Base-by-base conservation (phyloP, 371 early-diverging fungal species). In the Mortierella sp. region DNA sequence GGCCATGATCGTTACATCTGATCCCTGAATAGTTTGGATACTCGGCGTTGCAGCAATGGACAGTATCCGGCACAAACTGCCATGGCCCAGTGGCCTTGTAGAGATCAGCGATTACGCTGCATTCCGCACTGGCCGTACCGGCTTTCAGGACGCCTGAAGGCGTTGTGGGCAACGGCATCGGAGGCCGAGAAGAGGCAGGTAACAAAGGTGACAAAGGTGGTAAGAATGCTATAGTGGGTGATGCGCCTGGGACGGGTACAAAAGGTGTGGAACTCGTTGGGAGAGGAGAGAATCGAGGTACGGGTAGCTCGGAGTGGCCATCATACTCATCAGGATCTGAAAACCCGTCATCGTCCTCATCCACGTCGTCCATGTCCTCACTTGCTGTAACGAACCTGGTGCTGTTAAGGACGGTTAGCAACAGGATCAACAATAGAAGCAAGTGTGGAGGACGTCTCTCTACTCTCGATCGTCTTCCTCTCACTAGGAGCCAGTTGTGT, bases 81-180 rank as follows among this genome's bases (percentile, higher is more conserved):
- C 72, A 72, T 3, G 72, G 72, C 5, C 66, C 72, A n/a, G 72
- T 72, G 7, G 66, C 72, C 58, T 46, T 54, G 52, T 65, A 72
- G 2, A 72, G 47, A 26, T 72, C 66, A 1, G 50, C 61, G 30
- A 72, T 65, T 7, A 65, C 41, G 3, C 44, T 49, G 17, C 66
- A 72, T 14, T 72, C 72, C 1, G 57, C 37, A 37, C 66, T 72
- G 15, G 56, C 44, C 2, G 71, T 64, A 6, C 71, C 71, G 8
- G 60, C 24, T 26, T 59, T 64, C 2, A 71, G 50, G 14, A 64
- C 50, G 8, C 64, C 60, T 11, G 63, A 57, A 1, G 56, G 60
- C n/a, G 55, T 31, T 3, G 60, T 53, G 12, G 60, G 24, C 14
- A 60, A 26, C 4, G 61, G 50, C 0, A 23, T 30, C 23, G 63